Evolutionary conservation across 2,329 filamentous ascomycete genomes (phyloP).

Genomic region (Sarocladium kiliense): DNA sequence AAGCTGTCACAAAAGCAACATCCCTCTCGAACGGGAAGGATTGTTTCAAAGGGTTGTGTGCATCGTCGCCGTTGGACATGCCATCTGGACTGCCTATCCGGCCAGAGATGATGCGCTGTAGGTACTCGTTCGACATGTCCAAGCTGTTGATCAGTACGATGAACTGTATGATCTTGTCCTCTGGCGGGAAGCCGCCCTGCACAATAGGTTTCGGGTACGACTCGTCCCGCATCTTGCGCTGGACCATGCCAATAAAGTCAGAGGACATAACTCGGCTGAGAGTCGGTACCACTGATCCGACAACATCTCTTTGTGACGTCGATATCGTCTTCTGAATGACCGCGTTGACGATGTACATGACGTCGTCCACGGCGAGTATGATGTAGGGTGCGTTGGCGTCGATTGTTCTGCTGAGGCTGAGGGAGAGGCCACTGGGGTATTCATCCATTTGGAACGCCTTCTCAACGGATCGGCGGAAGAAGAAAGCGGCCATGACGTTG

Average conservation of each 20-base stretch:
- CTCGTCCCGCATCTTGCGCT: slow-evolving; percentile 96
- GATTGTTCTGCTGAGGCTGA: slow-evolving; percentile 68
- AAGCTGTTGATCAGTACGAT: slow-evolving; percentile 94
- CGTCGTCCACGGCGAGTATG: slow-evolving; percentile 91
- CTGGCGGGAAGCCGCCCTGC: slow-evolving; percentile 77
- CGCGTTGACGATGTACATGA: slow-evolving; percentile 98
- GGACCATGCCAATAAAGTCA: slow-evolving; percentile 95
- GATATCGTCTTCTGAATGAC: slow-evolving; percentile 81
- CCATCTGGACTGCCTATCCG: slow-evolving; percentile 48
- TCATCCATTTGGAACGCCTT: slow-evolving; percentile 98
- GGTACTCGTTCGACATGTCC: slow-evolving; percentile 86
- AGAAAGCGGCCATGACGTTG: slow-evolving; percentile 90
- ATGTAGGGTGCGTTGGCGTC: slow-evolving; percentile 82
- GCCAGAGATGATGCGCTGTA: slow-evolving; percentile 74
- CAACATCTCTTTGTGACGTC: slow-evolving; percentile 75
- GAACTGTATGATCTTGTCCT: slow-evolving; percentile 84
- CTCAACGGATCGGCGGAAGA: slow-evolving; percentile 92
- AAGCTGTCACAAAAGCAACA: slow-evolving; percentile 60
- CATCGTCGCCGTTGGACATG: slow-evolving; percentile 23
- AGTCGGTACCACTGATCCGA: slow-evolving; percentile 72
- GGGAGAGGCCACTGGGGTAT: slow-evolving; percentile 69
- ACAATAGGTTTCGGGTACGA: slow-evolving; percentile 78
- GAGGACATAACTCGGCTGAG: slow-evolving; percentile 75
- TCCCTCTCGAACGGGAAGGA: slow-evolving; percentile 81
- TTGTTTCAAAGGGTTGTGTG: slow-evolving; percentile 45